Evolutionary conservation across 2,329 filamentous ascomycete genomes (phyloP).

Genomic region (Parascedosporium putredinis): DNA sequence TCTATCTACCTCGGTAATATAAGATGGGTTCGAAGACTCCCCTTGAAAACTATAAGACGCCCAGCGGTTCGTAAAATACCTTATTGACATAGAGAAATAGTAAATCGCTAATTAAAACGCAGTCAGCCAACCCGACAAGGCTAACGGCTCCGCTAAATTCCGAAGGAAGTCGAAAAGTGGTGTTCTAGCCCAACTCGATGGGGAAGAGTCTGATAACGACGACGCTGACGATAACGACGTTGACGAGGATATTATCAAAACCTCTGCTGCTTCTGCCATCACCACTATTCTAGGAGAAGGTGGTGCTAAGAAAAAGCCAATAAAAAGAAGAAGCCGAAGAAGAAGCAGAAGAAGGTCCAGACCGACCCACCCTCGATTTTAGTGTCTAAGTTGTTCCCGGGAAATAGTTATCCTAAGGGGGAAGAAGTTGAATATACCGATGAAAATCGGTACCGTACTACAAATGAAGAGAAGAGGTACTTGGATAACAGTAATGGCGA

Average conservation of each 20-base stretch:
- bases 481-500: constrained; percentile 73
- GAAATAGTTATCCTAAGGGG: constrained; percentile 62
- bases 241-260: too few species aligned
- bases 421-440: constrained; percentile 68
- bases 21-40: too few species aligned
- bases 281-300: constrained; percentile 16
- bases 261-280: constrained; percentile 21
- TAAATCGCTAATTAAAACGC: not conserved
- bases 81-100: too few species aligned
- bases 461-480: constrained; percentile 73
- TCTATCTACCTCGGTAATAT: too few species aligned
- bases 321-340: constrained; percentile 75
- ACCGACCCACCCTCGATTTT: constrained; percentile 63
- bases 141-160: not conserved
- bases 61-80: too few species aligned
- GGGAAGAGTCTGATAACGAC: constrained; percentile 43
- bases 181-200: constrained; percentile 18
- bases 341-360: constrained; percentile 66
- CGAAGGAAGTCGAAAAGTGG: constrained; percentile 19
- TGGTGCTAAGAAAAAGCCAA: constrained; percentile 35
- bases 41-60: too few species aligned
- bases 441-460: constrained; percentile 69
- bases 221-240: constrained; percentile 33
- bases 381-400: constrained; percentile 62
- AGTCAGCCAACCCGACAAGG: not conserved